A percentile compares a stretch with the other conserved stretches of the same genome.
Conservation (phyloP, 192 early-diverging fungal genomes). For the Phycomyces nitens region DNA sequence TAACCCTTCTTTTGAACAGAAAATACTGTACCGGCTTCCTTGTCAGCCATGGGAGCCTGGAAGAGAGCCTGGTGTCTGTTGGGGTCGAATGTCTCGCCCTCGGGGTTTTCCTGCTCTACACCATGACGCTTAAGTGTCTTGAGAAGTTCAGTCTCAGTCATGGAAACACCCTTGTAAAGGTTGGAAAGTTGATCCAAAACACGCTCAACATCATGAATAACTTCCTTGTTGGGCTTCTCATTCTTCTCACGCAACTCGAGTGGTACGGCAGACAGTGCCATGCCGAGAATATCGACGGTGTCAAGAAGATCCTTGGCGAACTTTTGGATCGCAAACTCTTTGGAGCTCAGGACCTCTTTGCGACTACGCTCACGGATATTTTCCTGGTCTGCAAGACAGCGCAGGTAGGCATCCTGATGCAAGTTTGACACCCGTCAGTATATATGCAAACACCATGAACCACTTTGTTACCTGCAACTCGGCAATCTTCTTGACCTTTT, state of each 20-base stretch:
- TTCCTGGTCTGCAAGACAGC: constrained; percentile 93
- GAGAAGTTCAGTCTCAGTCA: constrained; percentile 85
- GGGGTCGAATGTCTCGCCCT: constrained; percentile 91
- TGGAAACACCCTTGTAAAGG: constrained; percentile 81
- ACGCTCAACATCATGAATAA: constrained; percentile 29
- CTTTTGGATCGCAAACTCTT: constrained; percentile 92
- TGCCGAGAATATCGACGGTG: constrained; percentile 83
- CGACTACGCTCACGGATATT: constrained; percentile 89
- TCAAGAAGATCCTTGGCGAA: constrained; percentile 96
- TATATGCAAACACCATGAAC: background rate
- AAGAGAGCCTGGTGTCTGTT: constrained; percentile 94
- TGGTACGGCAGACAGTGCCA: constrained; percentile 90
- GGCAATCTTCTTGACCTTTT: constrained; percentile 79
- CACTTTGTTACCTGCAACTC: constrained; percentile 64
- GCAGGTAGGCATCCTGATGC: constrained; percentile 80
- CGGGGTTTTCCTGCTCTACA: constrained; percentile 74
- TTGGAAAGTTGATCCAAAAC: constrained; percentile 61
- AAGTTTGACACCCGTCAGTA: constrained; percentile 5
- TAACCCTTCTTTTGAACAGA: constrained; percentile 93
- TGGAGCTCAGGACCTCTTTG: constrained; percentile 77
- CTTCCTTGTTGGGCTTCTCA: constrained; percentile 20
- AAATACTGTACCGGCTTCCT: constrained; percentile 85
- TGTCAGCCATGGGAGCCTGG: constrained; percentile 85
- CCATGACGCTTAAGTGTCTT: constrained; percentile 86
- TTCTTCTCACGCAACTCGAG: constrained; percentile 45